Percentiles rank a stretch among this genome's conserved stretches.
Conservation (phyloP, 352 stramenopile genomes). For the Pilasporangium apinafurcum region DNA sequence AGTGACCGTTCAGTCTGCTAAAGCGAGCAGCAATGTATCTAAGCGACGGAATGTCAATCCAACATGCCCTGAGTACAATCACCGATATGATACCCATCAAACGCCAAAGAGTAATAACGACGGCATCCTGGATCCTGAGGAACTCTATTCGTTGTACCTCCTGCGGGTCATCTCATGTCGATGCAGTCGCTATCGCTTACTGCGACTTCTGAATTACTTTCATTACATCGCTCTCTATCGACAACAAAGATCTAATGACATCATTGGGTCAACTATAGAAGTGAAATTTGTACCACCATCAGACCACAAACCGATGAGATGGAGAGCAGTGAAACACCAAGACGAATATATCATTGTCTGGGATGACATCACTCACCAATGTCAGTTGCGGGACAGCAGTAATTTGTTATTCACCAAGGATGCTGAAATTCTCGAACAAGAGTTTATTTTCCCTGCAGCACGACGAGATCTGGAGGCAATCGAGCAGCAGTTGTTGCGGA, state of each 20-base stretch:
- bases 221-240: conserved; percentile 24
- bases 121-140: conserved; percentile 14
- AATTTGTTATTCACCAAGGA: neutral
- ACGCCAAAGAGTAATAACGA: neutral
- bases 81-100: no score
- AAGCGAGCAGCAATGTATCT: neutral
- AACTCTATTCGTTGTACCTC: conserved; percentile 29
- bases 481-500: conserved; percentile 35
- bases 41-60: neutral
- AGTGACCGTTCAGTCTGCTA: conserved; percentile 17
- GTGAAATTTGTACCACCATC: no score
- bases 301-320: neutral
- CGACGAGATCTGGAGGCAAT: conserved; percentile 26
- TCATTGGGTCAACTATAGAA: no score
- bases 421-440: conserved; percentile 1
- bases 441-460: conserved; percentile 36
- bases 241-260: no score
- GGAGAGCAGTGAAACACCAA: conserved; percentile 8
- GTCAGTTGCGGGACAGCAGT: no score
- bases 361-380: no score
- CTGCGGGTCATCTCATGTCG: conserved; percentile 32
- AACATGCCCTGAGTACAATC: neutral
- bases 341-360: conserved; percentile 13
- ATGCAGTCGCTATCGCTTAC: conserved; percentile 20
- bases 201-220: conserved; percentile 45